Base-by-base conservation (phyloP, 2,329 filamentous ascomycete species). In the Fusarium sororula region DNA sequence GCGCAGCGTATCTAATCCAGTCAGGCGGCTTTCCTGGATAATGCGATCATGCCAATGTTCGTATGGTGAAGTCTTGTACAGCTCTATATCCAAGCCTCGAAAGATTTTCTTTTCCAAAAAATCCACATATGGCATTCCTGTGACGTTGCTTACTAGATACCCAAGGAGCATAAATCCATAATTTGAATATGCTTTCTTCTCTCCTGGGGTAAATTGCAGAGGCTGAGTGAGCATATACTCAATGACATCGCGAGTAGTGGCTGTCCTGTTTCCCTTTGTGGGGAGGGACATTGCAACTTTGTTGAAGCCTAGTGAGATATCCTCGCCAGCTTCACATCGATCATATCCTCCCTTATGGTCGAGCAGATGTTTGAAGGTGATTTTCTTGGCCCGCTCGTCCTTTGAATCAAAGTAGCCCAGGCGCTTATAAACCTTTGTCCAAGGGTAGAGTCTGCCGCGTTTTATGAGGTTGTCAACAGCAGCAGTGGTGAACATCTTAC, bases 291-390 rank as follows among this genome's bases (percentile, higher is more conserved):
- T 28, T 20, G 74, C 62, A 22, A 73, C 63, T 18, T 73, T 58
- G 26, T 32, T 38, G 20, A 74, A 75, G 22, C 56, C 47, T 32
- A 74, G 61, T 20, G 48, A 32, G 13, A 61, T 45, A 26, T 76
- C 74, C 22, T 77, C 74, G 14, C 64, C 69, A 18, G 66, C 56
- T 5, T 39, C 10, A 0, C 18, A 9, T 30, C 63, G 38, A 17
- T 73, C 56, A 17, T 73, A 73, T 22, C 74, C 69, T 24, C 28
- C 62, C 8, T 37, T 35, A 17, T 69, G 72, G 14, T 75, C 66
- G 11, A 76, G 62, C 13, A 76, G 66, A 45, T 76, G 44, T 13
- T 72, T 70, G 18, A 76, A 32, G 26, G 56, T 73, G 12, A 75
- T 76, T 7, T 47, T 13, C 11, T 42, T 42, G 11, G 63, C 63